Conservation (phyloP, 805 yeast genomes). For the Metschnikowia peoriensis region DNA sequence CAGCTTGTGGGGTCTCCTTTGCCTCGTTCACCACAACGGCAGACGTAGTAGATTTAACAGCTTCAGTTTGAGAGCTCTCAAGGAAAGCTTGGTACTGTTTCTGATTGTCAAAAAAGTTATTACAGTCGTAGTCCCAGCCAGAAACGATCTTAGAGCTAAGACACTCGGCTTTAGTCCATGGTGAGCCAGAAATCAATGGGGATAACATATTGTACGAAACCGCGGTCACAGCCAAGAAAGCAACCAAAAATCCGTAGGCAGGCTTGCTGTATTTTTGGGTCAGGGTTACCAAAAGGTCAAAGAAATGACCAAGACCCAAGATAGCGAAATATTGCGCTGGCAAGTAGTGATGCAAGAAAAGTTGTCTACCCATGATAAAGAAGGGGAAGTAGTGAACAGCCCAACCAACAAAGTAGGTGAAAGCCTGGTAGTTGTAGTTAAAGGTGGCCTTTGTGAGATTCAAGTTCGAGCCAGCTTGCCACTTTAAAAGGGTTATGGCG, state of each 20-base stretch:
- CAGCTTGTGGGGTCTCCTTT: slow-evolving; percentile 9
- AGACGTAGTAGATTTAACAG: slow-evolving; percentile 6
- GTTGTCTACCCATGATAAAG: slow-evolving; percentile 86
- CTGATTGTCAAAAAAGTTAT: slow-evolving; percentile 42
- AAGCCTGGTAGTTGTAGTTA: slow-evolving; percentile 63
- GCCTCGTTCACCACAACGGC: slow-evolving; percentile 12
- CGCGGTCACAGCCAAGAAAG: slow-evolving; percentile 49
- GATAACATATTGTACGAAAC: slow-evolving; percentile 60
- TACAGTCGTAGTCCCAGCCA: slow-evolving; percentile 91
- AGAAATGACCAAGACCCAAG: slow-evolving; percentile 67
- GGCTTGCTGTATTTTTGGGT: slow-evolving; percentile 41
- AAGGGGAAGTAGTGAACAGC: slow-evolving; percentile 69
- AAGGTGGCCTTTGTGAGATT: slow-evolving; percentile 51
- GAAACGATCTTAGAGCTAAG: slow-evolving; percentile 53
- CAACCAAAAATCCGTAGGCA: slow-evolving; percentile 45
- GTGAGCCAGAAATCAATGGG: slow-evolving; percentile 73
- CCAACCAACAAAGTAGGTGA: slow-evolving; percentile 71
- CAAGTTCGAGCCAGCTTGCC: slow-evolving; percentile 54
- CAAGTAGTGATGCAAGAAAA: slow-evolving; percentile 89
- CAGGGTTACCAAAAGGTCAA: slow-evolving; percentile 48
- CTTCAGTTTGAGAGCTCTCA: slow-evolving; percentile 1
- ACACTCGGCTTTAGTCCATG: slow-evolving; percentile 77
- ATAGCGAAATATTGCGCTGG: slow-evolving; percentile 90
- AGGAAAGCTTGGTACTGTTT: slow-evolving; percentile 23
- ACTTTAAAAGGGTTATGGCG: slow-evolving; percentile 49